Evolutionary conservation across 805 yeast genomes (phyloP), one percentile per base, ranked within the genome.

Genomic region (Schwanniomyces yamadae): DNA sequence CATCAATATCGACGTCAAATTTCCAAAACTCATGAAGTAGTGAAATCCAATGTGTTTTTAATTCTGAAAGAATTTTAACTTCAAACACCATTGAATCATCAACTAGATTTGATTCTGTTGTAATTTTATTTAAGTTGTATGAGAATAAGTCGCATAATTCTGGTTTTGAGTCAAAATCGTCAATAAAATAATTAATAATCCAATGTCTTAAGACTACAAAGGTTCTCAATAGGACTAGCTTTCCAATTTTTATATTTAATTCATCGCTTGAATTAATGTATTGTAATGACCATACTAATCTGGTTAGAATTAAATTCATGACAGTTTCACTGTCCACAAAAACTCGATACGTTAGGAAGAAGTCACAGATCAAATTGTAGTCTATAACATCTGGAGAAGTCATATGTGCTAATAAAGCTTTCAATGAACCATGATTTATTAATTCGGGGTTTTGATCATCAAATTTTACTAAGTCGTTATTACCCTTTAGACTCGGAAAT

Each of bases 141-240:
- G 82, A 64, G 55, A 90, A 66, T 13, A 39, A 23, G 33, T 68
- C 69, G 42, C 74, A 63, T 22, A 69, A 45, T 20, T 43, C 37
- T 4, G 38, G 37, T 44, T 66, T 57, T 11, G 53, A 33, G 32
- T 57, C 61, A 41, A 69, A 93, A 58, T 93, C 98, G 54, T 86
- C 91, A 27, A 79, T 72, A 50, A 88, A 93, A 57, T 86, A 90
- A 58, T 90, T 91, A 40, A 86, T 61, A 13, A 91, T 57, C 95
- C 98, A 91, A 63, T 87, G 95, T 51, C 97, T 76, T 28, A 93
- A 49, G 19, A 84, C 80, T 18, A 87, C 96, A 64, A 90, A 91
- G 0, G 95, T 82, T 49, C 98, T 71, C 23, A 90, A 73, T 9
- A 86, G 66, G 2, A 83, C 81, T 29, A 84, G 66, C 40, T 80